Base-by-base conservation (phyloP, 2,329 filamentous ascomycete genomes). In the Dryadomyces sulphureus region DNA sequence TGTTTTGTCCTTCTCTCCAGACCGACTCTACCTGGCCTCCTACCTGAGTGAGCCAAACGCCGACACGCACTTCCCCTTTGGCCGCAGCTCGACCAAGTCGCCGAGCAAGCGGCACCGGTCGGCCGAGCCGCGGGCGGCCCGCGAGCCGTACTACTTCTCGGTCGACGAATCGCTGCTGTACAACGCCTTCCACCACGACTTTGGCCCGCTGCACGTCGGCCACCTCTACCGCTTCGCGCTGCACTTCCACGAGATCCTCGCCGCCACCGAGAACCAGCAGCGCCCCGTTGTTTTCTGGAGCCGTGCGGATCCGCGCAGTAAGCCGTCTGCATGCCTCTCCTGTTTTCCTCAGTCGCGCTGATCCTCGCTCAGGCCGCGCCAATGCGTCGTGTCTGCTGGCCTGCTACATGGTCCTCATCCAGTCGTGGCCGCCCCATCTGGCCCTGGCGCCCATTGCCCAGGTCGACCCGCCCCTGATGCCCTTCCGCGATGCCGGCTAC, bases 131-230 rank as follows among this genome's bases (percentile, higher is more conserved):
- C 12, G 43, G 1, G 17, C 49, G 6, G 30, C 39, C 45, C 77
- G 74, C 54, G 67, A 80, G 46, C 92, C 92, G 1, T 89, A 85
- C 60, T 98, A 96, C 68, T 98, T 98, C 65, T 90, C 87, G 43
- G 81, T 96, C 54, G 92, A 98, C 60, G 86, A 94, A 60, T 82
- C 73, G 36, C 79, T 98, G 39, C 74, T 94, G 41, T 98, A 98
- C 73, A 98, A 98, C 63, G 89, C 90, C 27, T 98, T 98, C 65
- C 89, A 96, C 66, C 89, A 93, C 58, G 92, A 98, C 66, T 98
- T 98, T 63, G 92, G 92, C 57, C 92, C 92, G 57, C 72, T 98
- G 49, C 92, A 98, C 68, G 94, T 98, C 55, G 92, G 92, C 22
- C 92, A 98, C 62, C 59, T 98, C 36, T 98, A 96, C 70, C 79